Evolutionary conservation across 768 basidiomycete species (phyloP), one percentile per base, ranked within the genome.

Genomic region (Trametes maxima): DNA sequence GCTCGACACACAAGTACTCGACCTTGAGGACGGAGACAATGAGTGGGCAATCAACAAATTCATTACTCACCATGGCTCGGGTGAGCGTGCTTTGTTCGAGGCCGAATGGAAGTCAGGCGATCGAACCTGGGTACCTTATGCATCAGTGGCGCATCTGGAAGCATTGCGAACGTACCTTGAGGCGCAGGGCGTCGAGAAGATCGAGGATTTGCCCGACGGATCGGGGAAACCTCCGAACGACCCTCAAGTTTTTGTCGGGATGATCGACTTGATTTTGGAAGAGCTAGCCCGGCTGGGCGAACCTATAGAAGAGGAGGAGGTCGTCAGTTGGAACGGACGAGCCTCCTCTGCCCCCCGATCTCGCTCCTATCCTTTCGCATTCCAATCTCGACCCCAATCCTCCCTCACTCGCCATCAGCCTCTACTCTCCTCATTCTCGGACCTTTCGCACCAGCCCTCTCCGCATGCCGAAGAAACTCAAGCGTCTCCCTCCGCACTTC

Each of bases 91-190:
- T 0, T 14, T 71, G 0, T 77, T 78, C 58, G 65, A 76, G 54
- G 68, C 76, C 1, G 5, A 59, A 19, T 79, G 75, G 72, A 74
- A 69, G 43, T 63, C 72, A 1, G 76, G 76, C 0, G 76, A 79
- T 46, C 10, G 22, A 2, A 73, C 75, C 1, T 79, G 77, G 77
- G 43, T 76, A 16, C 71, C 72, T 1, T 72, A 72, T 37, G 16
- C 48, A 11, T 49, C 70, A 19, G 64, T 73, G 0, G 40, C 59
- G 36, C 63, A 69, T 39, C 57, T 70, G 33, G 62, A 67, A 12
- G 64, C 66, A 0, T 21, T 70, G 19, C 43, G 48, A 37, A 39
- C 57, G 7, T 73, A 73, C 45, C 63, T 70, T 17, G 72, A 72
- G 44, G 66, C 65, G 1, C 44, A 68, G 16, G 71, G 68, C 1